These are phyloP conservation scores for Neckera pumila DNA, from an alignment of 225 moss, liverwort and hornwort genomes.

Conservation along the genomic window DNA sequence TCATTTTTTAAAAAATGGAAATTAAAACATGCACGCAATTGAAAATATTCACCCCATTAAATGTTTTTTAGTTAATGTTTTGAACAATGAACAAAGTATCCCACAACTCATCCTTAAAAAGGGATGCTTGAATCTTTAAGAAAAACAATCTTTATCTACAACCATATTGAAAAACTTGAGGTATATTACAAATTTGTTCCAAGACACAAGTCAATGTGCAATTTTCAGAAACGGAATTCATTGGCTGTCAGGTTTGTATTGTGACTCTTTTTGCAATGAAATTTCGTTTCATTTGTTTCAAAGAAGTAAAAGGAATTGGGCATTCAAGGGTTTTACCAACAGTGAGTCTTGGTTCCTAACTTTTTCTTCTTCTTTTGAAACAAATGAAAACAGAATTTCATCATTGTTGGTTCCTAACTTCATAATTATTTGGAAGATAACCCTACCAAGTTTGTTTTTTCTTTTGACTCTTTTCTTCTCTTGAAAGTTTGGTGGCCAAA, in stretches of 20 bases:
- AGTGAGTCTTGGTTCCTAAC: too few species aligned
- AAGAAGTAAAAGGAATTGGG: too few species aligned
- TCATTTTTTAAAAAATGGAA: neutral
- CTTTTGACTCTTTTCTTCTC: neutral
- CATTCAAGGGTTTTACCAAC: neutral
- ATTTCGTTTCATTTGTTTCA: too few species aligned
- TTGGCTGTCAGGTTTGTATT: too few species aligned
- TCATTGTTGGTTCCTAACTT: too few species aligned
- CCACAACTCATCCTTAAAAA: neutral
- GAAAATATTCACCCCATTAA: neutral
- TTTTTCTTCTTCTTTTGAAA: too few species aligned
- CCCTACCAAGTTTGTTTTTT: neutral
- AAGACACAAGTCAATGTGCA: neutral
- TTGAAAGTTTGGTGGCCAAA: neutral
- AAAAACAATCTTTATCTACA: neutral
- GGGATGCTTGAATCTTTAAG: neutral
- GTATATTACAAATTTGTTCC: neutral
- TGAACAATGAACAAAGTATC: neutral
- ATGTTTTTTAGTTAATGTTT: too few species aligned
- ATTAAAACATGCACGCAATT: neutral
- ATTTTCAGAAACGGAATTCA: too few species aligned
- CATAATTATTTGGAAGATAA: neutral
- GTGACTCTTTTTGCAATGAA: too few species aligned
- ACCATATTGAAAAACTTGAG: neutral
- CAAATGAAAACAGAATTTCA: too few species aligned